A percentile compares a stretch with the other conserved stretches of the same genome.
Evolutionary conservation across 2,329 filamentous ascomycete species (phyloP).

Genomic region (Cadophora sp.): DNA sequence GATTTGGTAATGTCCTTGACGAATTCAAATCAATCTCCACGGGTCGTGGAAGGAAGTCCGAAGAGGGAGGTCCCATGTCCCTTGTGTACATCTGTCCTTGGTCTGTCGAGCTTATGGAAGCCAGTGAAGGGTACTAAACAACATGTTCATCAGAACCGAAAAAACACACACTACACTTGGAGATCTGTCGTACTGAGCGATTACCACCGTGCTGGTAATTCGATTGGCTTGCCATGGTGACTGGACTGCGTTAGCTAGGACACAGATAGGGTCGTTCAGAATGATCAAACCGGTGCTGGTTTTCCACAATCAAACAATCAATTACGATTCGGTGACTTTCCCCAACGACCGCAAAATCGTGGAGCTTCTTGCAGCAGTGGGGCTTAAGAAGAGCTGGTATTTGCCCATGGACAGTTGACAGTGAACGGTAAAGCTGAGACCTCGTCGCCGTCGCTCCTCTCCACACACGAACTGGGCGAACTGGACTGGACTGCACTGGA

Average conservation of each 20-base stretch:
- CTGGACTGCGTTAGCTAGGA: slow-evolving; percentile 30
- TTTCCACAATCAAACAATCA: background rate
- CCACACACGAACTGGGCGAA: slow-evolving; percentile 15
- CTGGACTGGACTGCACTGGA: slow-evolving; percentile 34
- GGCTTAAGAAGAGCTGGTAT: slow-evolving; percentile 32
- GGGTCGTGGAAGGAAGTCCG: slow-evolving; percentile 39
- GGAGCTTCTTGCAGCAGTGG: slow-evolving; percentile 19
- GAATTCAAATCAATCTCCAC: slow-evolving; percentile 42
- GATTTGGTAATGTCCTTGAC: slow-evolving; percentile 40
- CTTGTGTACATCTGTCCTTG: slow-evolving; percentile 36
- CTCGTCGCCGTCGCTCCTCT: slow-evolving; percentile 10
- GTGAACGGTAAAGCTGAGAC: background rate
- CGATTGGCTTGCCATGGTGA: slow-evolving; percentile 38
- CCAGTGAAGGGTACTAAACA: slow-evolving; percentile 37
- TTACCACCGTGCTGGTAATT: slow-evolving; percentile 35
- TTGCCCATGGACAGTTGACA: slow-evolving; percentile 19
- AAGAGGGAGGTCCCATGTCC: slow-evolving; percentile 39
- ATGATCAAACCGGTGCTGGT: slow-evolving; percentile 29
- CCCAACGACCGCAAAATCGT: slow-evolving; percentile 19
- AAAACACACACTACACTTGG: slow-evolving; percentile 13
- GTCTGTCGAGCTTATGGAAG: slow-evolving; percentile 34
- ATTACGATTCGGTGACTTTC: slow-evolving; percentile 26
- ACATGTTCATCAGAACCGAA: slow-evolving; percentile 34
- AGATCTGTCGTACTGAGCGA: slow-evolving; percentile 37
- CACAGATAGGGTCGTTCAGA: slow-evolving; percentile 12